Evolutionary conservation across 768 basidiomycete species (phyloP).

Genomic region (Candolleomyces efflorescens): DNA sequence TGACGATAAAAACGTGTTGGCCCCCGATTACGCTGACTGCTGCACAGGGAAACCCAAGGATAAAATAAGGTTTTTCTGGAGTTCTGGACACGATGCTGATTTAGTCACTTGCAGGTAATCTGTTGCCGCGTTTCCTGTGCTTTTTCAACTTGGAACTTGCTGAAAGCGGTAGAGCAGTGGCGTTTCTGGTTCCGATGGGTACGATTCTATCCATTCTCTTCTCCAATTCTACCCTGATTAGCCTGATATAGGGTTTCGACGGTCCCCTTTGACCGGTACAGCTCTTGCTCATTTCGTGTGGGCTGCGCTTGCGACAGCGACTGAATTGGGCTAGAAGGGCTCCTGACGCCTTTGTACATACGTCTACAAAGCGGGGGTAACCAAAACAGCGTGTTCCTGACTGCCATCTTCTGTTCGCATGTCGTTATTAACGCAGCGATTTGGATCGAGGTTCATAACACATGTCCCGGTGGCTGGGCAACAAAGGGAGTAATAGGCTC

Average conservation of each 20-base stretch:
- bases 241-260: constrained; percentile 5
- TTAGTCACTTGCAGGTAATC: constrained; percentile 4
- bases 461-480: constrained; percentile 15
- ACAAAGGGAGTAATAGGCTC: constrained; percentile 10
- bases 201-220: constrained; percentile 2
- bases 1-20: constrained; percentile 5
- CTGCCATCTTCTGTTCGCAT: constrained; percentile 13
- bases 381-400: constrained; percentile 10
- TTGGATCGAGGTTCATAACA: constrained; percentile 10
- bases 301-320: not conserved
- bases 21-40: not conserved
- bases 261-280: not conserved
- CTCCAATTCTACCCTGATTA: constrained; percentile 6
- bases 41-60: not conserved
- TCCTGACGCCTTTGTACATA: not conserved
- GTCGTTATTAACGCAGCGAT: constrained; percentile 7
- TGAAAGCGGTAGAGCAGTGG: constrained; percentile 7
- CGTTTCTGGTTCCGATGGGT: constrained; percentile 8
- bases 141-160: constrained; percentile 7
- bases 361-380: constrained; percentile 1
- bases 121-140: constrained; percentile 10
- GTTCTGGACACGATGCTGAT: constrained; percentile 7
- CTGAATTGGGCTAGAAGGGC: not conserved
- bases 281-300: constrained; percentile 1
- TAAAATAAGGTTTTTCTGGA: not conserved